Base-by-base conservation (phyloP, 495 filamentous ascomycete species). In the Trichoderma asperelloides region DNA sequence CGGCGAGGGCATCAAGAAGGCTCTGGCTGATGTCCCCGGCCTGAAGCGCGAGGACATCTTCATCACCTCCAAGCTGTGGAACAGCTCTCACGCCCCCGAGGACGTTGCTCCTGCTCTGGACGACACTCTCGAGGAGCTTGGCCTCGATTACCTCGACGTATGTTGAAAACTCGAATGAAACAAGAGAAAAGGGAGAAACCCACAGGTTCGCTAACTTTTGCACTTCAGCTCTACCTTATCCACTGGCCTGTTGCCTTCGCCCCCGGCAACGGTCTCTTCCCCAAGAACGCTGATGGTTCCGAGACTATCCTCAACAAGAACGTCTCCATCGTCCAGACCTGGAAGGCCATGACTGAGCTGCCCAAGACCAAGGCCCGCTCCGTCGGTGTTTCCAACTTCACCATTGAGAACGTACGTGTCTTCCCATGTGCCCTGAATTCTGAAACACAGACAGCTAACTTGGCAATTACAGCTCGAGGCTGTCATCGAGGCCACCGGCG, bases 331-430 rank as follows among this genome's bases (percentile, higher is more conserved):
- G 78, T 81, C 28, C 79, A 84, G 66, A 84, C 80, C 72, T 84
- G 80, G 80, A 81, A 77, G 72, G 81, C 81, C 68, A 78, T 84
- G 78, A 81, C 72, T 67, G 72, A 82, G 75, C 78, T 84, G 62
- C 79, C 80, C 73, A 82, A 84, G 75, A 74, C 67, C 76, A 84
- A 84, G 76, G 76, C 72, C 64, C 79, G 81, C 64, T 72, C 80
- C 69, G 72, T 84, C 62, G 81, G 80, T 78, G 81, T 84, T 37
- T 84, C 81, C 68, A 84, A 82, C 78, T 78, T 78, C 73, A 78
- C 68, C 43, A 76, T 80, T 41, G 70, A 77, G 60, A 77, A 82
- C 70, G 79, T 81, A 72, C 30, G 79, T 77, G 30, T 16, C 12
- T 28, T 11, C 30, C 2, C 18, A 30, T 8, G 12, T 13, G 3